A percentile compares a stretch with the other conserved stretches of the same genome.
Evolutionary conservation across 768 basidiomycete species (phyloP).

Genomic region (Erythrobasidium yunnanense): DNA sequence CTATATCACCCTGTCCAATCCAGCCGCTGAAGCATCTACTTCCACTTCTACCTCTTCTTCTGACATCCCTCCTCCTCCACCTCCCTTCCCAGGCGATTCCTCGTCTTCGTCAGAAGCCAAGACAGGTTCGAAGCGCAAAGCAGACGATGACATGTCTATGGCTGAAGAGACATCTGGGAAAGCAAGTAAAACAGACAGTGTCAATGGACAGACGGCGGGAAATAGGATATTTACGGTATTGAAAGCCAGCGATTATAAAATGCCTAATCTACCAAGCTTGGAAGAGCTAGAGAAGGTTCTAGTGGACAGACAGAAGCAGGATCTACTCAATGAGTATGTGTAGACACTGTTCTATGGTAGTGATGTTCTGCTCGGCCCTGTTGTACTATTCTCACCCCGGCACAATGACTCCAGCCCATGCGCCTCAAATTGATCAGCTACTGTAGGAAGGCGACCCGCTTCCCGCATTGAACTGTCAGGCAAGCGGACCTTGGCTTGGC

Average conservation of each 20-base stretch:
- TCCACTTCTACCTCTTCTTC: too few relatives aligned
- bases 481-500: neutral
- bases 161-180: conserved; percentile 4
- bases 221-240: conserved; percentile 26
- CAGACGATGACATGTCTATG: neutral
- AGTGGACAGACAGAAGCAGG: conserved; percentile 23
- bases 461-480: neutral
- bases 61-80: conserved; percentile 19
- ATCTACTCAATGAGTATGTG: conserved; percentile 28
- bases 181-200: neutral
- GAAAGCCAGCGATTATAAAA: conserved; percentile 6
- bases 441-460: neutral
- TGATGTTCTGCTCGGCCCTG: neutral
- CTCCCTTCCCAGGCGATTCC: conserved; percentile 8
- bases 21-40: neutral
- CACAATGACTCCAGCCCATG: neutral
- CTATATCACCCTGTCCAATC: conserved; percentile 17
- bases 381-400: neutral
- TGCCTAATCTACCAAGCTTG: conserved; percentile 2
- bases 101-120: neutral
- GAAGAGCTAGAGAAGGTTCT: conserved; percentile 21
- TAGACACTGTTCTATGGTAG: neutral
- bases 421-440: neutral
- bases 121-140: conserved; percentile 23
- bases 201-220: neutral